A percentile compares a stretch with the other conserved stretches of the same genome.
Conservation (phyloP, 2,329 filamentous ascomycete species). For the Nothophoma quercina region DNA sequence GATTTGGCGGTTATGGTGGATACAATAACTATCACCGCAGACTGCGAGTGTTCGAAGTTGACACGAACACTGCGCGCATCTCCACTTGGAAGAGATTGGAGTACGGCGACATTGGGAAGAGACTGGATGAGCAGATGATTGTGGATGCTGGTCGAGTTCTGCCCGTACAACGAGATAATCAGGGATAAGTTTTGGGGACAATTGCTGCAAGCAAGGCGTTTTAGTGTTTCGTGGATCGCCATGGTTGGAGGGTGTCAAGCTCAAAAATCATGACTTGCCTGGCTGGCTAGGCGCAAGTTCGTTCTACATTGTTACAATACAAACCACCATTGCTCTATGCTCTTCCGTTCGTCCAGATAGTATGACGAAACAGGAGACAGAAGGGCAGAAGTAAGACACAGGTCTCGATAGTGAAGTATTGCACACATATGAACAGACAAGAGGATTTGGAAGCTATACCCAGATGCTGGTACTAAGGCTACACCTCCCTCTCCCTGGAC, state of each 20-base stretch:
- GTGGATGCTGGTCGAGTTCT: conserved; percentile 64
- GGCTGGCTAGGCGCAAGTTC: conserved; percentile 1
- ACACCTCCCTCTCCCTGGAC: conserved; percentile 20
- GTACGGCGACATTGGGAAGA: conserved; percentile 61
- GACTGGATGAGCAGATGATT: conserved; percentile 67
- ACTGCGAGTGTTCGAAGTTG: conserved; percentile 88
- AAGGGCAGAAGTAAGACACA: no score
- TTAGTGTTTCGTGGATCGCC: background rate
- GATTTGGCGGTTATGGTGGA: conserved; percentile 94
- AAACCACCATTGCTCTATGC: background rate
- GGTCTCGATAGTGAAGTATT: no score
- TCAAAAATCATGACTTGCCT: background rate
- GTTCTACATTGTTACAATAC: background rate
- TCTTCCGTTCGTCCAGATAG: no score
- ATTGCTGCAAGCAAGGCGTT: conserved; percentile 6
- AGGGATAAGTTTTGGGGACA: background rate
- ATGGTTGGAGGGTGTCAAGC: background rate
- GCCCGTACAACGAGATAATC: conserved; percentile 4
- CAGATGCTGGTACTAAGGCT: no score
- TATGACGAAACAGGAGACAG: no score
- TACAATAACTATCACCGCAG: conserved; percentile 86
- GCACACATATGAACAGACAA: no score
- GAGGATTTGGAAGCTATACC: no score
- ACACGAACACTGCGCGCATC: conserved; percentile 88
- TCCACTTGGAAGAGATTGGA: conserved; percentile 93